Evolutionary conservation across 305 asterid genomes (phyloP), one percentile per base, ranked within the genome.

Genomic region (Fraxinus latifolia): DNA sequence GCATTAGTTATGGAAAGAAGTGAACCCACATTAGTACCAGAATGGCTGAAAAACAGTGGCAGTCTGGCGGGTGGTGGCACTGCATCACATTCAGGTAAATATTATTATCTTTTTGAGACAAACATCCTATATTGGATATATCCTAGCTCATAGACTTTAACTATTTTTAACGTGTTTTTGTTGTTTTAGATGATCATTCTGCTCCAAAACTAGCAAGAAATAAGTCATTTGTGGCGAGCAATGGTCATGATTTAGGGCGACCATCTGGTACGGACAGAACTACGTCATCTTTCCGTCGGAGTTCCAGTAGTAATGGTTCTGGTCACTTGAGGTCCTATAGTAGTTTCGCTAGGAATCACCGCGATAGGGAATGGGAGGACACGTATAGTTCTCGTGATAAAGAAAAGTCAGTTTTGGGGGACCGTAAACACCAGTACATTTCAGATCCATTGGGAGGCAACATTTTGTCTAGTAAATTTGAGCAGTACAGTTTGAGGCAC

Each of bases 11-110:
- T 94, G 98, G 98, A 91, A 80, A 90, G 85, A 88, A 91, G 87
- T 92, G 97, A 94, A 84, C 98, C 98, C 74, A 86, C 94, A 79
- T 89, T 94, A 81, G 93, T 89, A 70, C 98, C 98, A 0, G 90
- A 92, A 88, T 94, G 98, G 98, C 88, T 92, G 87, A 94, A 88
- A 87, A 94, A 84, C 82, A 71, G 91, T 82, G 94, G 93, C 84
- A 91, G 84, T 86, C 83, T 85, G 78, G 81, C 87, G 72, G 88
- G 85, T 78, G 85, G 90, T 76, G 89, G 90, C 71, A 74, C 91
- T 72, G n/a, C 77, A 5, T 85, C 91, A 21, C 94, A 85, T 80
- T 87, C 92, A 88, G 97, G 97, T 94, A 85, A 55, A 11, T 44
- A 17, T 76, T 67, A 15, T 79, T 11, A 44, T 50, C 75, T 21